Conservation (phyloP, 2,329 filamentous ascomycete species). For the Fusarium graminum region DNA sequence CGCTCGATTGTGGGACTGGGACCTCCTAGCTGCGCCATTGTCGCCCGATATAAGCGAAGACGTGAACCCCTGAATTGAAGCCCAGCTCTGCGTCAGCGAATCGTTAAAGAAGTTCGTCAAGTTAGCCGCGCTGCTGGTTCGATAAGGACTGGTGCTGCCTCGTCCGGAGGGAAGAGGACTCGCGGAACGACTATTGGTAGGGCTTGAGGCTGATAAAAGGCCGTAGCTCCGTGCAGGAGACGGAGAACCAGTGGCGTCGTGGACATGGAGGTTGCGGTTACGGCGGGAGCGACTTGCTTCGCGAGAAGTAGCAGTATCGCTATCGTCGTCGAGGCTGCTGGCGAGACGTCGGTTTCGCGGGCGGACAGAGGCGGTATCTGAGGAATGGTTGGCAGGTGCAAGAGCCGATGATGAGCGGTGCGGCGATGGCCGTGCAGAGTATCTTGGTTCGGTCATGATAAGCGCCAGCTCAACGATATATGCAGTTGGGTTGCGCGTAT, state of each 20-base stretch:
- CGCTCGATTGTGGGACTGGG: slow-evolving; percentile 44
- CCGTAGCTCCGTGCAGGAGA: slow-evolving; percentile 54
- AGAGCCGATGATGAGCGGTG: slow-evolving; percentile 63
- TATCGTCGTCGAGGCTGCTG: slow-evolving; percentile 49
- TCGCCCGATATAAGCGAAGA: slow-evolving; percentile 57
- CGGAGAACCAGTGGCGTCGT: slow-evolving; percentile 35
- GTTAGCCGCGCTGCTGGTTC: slow-evolving; percentile 55
- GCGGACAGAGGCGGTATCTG: slow-evolving; percentile 58
- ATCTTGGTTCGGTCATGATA: slow-evolving; percentile 55
- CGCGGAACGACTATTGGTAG: slow-evolving; percentile 58
- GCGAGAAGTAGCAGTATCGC: slow-evolving; percentile 39
- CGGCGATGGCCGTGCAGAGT: slow-evolving; percentile 51
- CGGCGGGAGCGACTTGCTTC: slow-evolving; percentile 38
- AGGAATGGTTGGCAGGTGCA: slow-evolving; percentile 58
- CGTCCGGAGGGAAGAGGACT: slow-evolving; percentile 64
- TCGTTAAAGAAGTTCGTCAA: slow-evolving; percentile 61
- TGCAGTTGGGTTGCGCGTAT: slow-evolving; percentile 47
- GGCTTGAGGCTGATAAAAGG: slow-evolving; percentile 53
- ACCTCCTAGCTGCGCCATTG: slow-evolving; percentile 39
- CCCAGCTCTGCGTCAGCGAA: slow-evolving; percentile 67
- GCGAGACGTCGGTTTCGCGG: slow-evolving; percentile 65
- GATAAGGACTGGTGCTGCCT: slow-evolving; percentile 48
- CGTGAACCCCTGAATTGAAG: slow-evolving; percentile 67
- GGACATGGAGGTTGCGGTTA: slow-evolving; percentile 39
- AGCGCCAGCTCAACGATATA: slow-evolving; percentile 52